phyloP scores from a whole-genome alignment of 2,329 filamentous ascomycete genomes.

The Neofusicoccum cordaticola region DNA sequence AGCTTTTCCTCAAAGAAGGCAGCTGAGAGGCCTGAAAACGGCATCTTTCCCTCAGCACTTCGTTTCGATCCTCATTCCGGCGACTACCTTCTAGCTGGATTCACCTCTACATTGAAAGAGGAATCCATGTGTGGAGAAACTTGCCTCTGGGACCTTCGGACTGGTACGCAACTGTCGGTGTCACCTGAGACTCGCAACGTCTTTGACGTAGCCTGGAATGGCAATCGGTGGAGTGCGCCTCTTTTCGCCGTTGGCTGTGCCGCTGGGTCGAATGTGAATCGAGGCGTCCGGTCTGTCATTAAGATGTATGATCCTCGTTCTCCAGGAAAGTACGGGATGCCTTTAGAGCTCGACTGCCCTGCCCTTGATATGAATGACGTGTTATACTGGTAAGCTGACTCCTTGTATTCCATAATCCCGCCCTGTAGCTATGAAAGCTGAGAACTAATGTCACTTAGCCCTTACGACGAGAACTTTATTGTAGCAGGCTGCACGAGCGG shows the following conservation, averaged over 20 bases:
- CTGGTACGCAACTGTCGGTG: constrained; percentile 41
- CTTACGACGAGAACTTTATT: constrained; percentile 50
- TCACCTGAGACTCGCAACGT: constrained; percentile 52
- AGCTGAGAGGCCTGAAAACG: constrained; percentile 26
- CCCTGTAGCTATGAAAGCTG: no score
- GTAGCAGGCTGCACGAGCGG: constrained; percentile 61
- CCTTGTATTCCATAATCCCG: neutral
- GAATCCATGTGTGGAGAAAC: constrained; percentile 48
- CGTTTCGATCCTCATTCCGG: constrained; percentile 31
- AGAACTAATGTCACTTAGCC: constrained; percentile 26
- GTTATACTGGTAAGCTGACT: constrained; percentile 42
- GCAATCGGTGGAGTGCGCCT: constrained; percentile 30
- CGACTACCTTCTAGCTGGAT: constrained; percentile 54
- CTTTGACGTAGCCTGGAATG: constrained; percentile 60
- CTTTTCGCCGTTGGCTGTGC: constrained; percentile 55
- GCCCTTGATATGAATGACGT: constrained; percentile 63
- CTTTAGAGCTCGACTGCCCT: constrained; percentile 53
- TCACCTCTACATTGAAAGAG: constrained; percentile 42
- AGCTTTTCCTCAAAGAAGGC: constrained; percentile 33
- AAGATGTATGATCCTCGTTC: constrained; percentile 50
- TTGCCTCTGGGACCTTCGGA: constrained; percentile 52
- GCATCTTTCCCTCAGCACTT: constrained; percentile 31
- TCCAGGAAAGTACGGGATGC: constrained; percentile 27
- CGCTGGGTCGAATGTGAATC: constrained; percentile 34
- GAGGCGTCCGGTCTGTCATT: constrained; percentile 49